Evolutionary conservation across 805 yeast genomes (phyloP), one percentile per base, ranked within the genome.

Genomic region (Metschnikowia gelsemii): DNA sequence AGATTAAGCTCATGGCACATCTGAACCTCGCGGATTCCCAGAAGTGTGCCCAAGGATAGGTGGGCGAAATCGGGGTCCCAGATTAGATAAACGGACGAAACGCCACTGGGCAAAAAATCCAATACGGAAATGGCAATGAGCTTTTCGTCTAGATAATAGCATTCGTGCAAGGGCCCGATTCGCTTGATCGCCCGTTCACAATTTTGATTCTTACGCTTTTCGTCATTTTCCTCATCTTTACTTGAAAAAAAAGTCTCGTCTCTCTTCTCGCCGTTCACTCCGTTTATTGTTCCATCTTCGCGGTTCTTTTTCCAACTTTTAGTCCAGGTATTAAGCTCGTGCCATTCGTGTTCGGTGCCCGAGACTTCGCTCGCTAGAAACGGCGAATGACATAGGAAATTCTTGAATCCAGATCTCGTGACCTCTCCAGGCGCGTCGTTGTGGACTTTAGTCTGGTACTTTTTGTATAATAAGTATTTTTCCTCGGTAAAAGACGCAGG

Each of bases 51-150:
- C 22, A 89, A 59, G 0, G 87, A 82, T 50, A 81, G 64, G 38
- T 77, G 71, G 4, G 82, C 80, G 56, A 72, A 83, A 40, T 80
- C 90, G 0, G 95, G 93, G 56, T 88, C 90, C 86, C 93, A 87
- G 9, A 89, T 79, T 57, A 90, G 85, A 58, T 90, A 89, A 1
- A 90, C 90, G 0, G 95, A 81, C 0, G 96, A 87, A 0, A 90
- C 59, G 0, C 87, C 84, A 19, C 77, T 61, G 0, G 96, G 95
- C 24, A 90, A 60, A 16, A 89, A 64, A 60, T 89, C 97, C 22
- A 84, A 56, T 1, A 89, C 87, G 0, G 86, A 86, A 25, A 89
- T 63, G 0, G 91, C 96, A 29, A 86, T 76, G 16, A 89, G 66
- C 46, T 73, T 70, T 3, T 62, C 79, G 33, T 85, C 76, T 13